Evolutionary conservation across 352 stramenopile species (phyloP), one percentile per base, ranked within the genome.

Genomic region (Elongisporangium anandrum): DNA sequence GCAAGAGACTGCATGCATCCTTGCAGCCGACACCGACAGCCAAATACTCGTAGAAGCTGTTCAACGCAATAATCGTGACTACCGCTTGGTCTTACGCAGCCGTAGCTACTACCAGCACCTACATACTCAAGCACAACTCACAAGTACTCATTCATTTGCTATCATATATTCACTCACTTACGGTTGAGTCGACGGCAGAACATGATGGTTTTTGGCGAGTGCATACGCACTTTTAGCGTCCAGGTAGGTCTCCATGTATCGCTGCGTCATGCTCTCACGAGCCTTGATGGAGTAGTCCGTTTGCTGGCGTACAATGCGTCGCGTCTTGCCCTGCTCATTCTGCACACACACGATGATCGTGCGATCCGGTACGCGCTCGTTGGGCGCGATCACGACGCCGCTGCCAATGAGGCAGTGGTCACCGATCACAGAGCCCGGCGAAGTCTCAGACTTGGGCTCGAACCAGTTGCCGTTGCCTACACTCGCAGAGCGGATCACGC

Each of bases 341-440:
- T 75, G 64, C n/a, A 89, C 74, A 21, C 67, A 79, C 51, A 93
- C 82, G 20, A 95, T 64, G 38, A 95, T 78, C 1, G 80, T 77
- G 63, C 90, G 88, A 71, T 94, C 83, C 0, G 78, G 68, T 10
- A 95, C 60, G 55, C 61, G 59, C 59, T 93, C 84, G 56, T 73
- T 61, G n/a, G 62, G 67, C 19, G 69, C 73, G 61, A 95, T 74
- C 22, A 93, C 72, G 61, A 95, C 82, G 64, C 84, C 79, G 51
- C 79, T 89, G 60, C 86, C 86, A 47, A 95, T 88, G 57, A 94
- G 54, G 63, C 86, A 95, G 63, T 92, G 85, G 64, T 77, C 81
- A 34, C 86, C 86, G 55, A 95, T 81, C 41, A 87, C 69, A 2
- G 82, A 89, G 50, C 84, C 82, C 1, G 54, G 61, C 8, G 67